These are phyloP conservation scores for Polygonum maritimum DNA, from an alignment of 148 eudicot species.

Conservation along the genomic window DNA sequence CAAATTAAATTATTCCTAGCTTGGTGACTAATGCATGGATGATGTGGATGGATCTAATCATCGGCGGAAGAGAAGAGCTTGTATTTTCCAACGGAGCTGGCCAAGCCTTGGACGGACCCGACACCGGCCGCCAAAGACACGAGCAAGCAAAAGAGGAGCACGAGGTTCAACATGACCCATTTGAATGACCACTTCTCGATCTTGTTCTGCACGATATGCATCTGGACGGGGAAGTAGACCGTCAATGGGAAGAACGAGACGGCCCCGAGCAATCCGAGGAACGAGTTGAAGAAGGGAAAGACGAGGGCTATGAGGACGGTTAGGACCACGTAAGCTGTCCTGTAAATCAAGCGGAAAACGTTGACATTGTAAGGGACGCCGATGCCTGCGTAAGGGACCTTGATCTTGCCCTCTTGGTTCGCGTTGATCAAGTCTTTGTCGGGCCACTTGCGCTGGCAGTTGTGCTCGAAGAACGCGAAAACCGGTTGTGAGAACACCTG, in stretches of 20 bases:
- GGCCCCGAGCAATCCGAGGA: conserved; percentile 22
- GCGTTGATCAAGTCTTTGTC: conserved; percentile 12
- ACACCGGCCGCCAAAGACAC: conserved; percentile 23
- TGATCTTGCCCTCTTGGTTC: conserved; percentile 18
- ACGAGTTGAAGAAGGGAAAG: conserved; percentile 29
- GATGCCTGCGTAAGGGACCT: background rate
- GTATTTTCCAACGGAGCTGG: background rate
- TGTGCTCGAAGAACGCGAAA: conserved; percentile 18
- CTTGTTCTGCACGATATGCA: conserved; percentile 22
- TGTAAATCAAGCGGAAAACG: conserved; percentile 19
- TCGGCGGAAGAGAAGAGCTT: too few relatives aligned
- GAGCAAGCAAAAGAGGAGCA: conserved; percentile 18
- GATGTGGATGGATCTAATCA: too few relatives aligned
- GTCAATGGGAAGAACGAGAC: conserved; percentile 27
- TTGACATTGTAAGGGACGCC: conserved; percentile 3
- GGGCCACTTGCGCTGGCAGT: conserved; percentile 16
- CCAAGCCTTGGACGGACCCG: conserved; percentile 25
- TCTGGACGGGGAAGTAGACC: conserved; percentile 25
- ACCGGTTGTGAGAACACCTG: conserved; percentile 32
- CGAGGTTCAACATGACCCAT: conserved; percentile 22
- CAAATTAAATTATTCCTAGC: too few relatives aligned
- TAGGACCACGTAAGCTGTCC: conserved; percentile 20
- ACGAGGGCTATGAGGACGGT: conserved; percentile 22
- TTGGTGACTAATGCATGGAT: too few relatives aligned
- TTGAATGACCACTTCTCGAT: conserved; percentile 15